Conservation (phyloP, 2,329 filamentous ascomycete genomes). For the Arachnomyces sp. region DNA sequence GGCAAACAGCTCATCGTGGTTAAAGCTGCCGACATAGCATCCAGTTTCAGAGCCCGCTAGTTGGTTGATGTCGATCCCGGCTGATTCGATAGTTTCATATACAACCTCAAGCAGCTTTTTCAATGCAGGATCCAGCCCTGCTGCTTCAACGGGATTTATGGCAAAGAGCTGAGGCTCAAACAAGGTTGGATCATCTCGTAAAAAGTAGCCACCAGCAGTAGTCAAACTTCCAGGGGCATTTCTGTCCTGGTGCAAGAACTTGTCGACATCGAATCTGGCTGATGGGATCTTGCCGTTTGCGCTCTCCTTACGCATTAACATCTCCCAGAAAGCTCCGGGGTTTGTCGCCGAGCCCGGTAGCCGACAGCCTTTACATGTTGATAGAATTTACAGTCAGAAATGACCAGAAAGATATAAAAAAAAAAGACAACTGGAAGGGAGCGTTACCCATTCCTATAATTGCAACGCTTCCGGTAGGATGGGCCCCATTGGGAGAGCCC, state of each 20-base stretch:
- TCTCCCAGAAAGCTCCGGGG: constrained; percentile 16
- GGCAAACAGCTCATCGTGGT: constrained; percentile 10
- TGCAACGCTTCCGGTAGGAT: too few relatives aligned
- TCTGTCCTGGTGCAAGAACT: constrained; percentile 14
- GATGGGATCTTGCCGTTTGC: constrained; percentile 17
- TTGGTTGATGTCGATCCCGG: constrained; percentile 1
- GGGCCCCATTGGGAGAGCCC: too few relatives aligned
- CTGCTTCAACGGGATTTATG: constrained; percentile 2
- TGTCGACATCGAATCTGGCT: constrained; percentile 21
- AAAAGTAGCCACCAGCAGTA: constrained; percentile 2
- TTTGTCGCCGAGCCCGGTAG: constrained; percentile 15
- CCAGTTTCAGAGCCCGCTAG: constrained; percentile 4
- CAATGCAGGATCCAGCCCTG: constrained; percentile 1
- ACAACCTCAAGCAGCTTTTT: constrained; percentile 2
- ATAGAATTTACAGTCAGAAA: too few relatives aligned
- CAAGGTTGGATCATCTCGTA: not conserved
- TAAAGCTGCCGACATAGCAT: constrained; percentile 15
- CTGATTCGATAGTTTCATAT: constrained; percentile 1
- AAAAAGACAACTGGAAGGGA: too few relatives aligned
- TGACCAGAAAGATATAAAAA: too few relatives aligned
- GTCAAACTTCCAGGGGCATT: constrained; percentile 31
- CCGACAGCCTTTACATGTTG: constrained; percentile 5
- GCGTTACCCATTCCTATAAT: too few relatives aligned
- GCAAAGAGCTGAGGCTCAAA: constrained; percentile 4
- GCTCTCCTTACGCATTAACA: constrained; percentile 14